Evolutionary conservation across 2,329 filamentous ascomycete genomes (phyloP).

Genomic region (Fusarium sarcochroum): DNA sequence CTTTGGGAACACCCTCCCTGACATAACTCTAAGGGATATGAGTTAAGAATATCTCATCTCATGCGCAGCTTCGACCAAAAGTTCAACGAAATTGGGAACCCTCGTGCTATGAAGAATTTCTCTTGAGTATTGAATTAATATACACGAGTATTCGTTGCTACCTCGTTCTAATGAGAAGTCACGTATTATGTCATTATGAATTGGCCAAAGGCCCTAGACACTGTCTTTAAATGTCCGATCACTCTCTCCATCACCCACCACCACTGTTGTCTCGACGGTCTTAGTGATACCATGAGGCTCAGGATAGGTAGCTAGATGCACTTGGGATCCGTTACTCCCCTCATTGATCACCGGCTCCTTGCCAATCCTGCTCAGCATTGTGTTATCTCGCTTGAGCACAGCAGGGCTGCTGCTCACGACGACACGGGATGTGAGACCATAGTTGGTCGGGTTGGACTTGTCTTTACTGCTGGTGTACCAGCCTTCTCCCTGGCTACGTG

Average conservation of each 20-base stretch:
- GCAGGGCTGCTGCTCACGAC: conserved; percentile 11
- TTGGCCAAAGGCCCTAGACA: background rate
- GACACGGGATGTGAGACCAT: conserved; percentile 26
- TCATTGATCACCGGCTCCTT: conserved; percentile 3
- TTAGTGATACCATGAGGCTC: conserved; percentile 33
- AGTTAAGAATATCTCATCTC: background rate
- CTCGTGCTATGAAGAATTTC: too few species aligned
- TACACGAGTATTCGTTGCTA: background rate
- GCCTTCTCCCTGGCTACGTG: background rate
- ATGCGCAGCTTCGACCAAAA: background rate
- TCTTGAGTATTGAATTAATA: background rate
- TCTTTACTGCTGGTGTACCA: conserved; percentile 23
- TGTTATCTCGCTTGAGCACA: background rate
- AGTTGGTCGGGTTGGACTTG: conserved; percentile 27
- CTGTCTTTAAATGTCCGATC: conserved; percentile 3
- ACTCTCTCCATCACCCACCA: conserved; percentile 23
- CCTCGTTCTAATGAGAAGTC: background rate
- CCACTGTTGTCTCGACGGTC: conserved; percentile 34
- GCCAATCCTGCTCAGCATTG: conserved; percentile 10
- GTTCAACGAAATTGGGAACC: too few species aligned
- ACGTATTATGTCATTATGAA: background rate
- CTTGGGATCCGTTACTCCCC: conserved; percentile 17
- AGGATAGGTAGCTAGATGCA: conserved; percentile 22
- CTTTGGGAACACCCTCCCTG: background rate
- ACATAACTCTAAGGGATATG: background rate